Evolutionary conservation across 1,284 basidiomycete genomes (phyloP).

Genomic region (Athelia psychrophila): DNA sequence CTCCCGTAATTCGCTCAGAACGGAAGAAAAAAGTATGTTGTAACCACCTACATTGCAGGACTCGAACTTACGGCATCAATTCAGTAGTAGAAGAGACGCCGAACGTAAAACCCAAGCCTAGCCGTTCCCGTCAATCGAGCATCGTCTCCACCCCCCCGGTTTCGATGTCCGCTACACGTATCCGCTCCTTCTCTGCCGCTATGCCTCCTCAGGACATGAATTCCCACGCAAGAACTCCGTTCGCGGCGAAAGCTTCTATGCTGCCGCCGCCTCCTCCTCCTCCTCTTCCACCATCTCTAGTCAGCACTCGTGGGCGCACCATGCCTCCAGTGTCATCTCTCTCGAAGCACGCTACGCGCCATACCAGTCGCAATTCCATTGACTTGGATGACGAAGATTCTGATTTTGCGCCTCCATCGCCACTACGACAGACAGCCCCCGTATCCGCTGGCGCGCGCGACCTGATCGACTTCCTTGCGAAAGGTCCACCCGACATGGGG

Average conservation of each 20-base stretch:
- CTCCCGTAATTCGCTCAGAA: constrained; percentile 21
- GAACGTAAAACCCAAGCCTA: constrained; percentile 3
- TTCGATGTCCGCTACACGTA: constrained; percentile 22
- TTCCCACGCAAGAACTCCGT: constrained; percentile 14
- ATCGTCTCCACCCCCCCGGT: constrained; percentile 20
- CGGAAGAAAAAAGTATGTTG: constrained; percentile 19
- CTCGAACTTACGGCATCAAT: constrained; percentile 57
- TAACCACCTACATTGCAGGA: constrained; percentile 2
- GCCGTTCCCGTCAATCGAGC: constrained; percentile 28
- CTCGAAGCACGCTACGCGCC: constrained; percentile 34
- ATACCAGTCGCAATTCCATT: constrained; percentile 58
- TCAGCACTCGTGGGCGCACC: background rate
- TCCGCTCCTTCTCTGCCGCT: constrained; percentile 36
- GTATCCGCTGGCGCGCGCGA: constrained; percentile 54
- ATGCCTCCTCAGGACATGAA: constrained; percentile 21
- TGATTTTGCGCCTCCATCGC: too few species aligned
- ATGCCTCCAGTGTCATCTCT: constrained; percentile 19
- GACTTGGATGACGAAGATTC: constrained; percentile 61
- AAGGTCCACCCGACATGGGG: constrained; percentile 24
- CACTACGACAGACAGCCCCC: constrained; percentile 6
- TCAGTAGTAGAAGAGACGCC: constrained; percentile 37
- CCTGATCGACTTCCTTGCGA: constrained; percentile 44
- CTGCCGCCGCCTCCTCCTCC: constrained; percentile 9
- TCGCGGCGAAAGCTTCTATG: background rate
- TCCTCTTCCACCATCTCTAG: constrained; percentile 2